phyloP scores from a whole-genome alignment of 345 rosid genomes.

The Populus davidiana region DNA sequence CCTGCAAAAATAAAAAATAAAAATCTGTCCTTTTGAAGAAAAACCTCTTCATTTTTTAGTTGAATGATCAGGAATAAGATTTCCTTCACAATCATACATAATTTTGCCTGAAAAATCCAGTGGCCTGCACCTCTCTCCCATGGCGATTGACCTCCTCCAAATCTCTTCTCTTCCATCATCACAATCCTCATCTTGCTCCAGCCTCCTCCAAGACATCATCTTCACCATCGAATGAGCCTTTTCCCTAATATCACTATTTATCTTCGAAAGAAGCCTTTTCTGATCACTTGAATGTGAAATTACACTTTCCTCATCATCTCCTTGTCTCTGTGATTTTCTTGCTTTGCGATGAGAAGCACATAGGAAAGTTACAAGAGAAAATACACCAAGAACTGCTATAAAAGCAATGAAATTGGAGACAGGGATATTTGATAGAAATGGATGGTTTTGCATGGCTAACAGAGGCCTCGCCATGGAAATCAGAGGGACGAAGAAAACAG shows the following conservation, averaged over 20 bases:
- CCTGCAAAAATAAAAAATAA: too few relatives aligned
- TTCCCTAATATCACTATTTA: constrained; percentile 37
- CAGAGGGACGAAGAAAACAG: not conserved
- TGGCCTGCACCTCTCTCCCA: constrained; percentile 57
- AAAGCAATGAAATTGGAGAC: not conserved
- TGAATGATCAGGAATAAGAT: constrained; percentile 19
- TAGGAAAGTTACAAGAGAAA: constrained; percentile 17
- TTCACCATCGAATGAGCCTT: constrained; percentile 47
- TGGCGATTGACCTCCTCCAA: constrained; percentile 54
- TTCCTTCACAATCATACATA: constrained; percentile 50
- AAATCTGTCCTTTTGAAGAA: too few relatives aligned
- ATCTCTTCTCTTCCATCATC: constrained; percentile 26
- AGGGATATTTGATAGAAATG: not conserved
- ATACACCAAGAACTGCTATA: constrained; percentile 4
- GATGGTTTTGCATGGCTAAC: constrained; percentile 1
- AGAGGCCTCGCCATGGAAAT: constrained; percentile 23
- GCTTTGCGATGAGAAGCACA: constrained; percentile 22
- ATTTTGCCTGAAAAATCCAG: constrained; percentile 51
- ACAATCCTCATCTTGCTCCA: constrained; percentile 1
- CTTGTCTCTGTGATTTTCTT: constrained; percentile 1
- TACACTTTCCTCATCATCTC: not conserved
- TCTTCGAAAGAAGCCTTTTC: constrained; percentile 32
- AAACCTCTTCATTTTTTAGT: not conserved
- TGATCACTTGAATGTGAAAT: constrained; percentile 4
- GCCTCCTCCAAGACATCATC: constrained; percentile 52